A percentile compares a stretch with the other conserved stretches of the same genome.
Conservation (phyloP, 768 basidiomycete species). For the Suillus paluster region DNA sequence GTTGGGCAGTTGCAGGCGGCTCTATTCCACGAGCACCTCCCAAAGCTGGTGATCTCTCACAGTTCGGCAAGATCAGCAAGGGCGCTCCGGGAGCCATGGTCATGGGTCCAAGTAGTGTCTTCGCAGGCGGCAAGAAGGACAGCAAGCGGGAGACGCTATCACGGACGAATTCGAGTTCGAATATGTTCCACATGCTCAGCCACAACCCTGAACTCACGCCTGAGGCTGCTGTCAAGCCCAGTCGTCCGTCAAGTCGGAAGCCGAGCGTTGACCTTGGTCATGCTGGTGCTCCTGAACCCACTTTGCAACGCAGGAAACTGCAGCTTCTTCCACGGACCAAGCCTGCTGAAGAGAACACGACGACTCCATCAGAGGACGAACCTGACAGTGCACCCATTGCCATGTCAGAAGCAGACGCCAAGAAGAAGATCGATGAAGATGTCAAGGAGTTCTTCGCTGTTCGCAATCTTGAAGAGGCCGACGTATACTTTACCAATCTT, state of each 20-base stretch:
- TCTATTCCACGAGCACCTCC: constrained; percentile 58
- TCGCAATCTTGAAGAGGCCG: constrained; percentile 86
- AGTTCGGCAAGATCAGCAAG: constrained; percentile 87
- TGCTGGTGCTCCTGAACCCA: constrained; percentile 49
- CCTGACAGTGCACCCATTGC: constrained; percentile 28
- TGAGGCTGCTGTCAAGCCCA: constrained; percentile 60
- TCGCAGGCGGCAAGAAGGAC: constrained; percentile 69
- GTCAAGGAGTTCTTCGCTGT: constrained; percentile 86
- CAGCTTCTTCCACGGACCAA: constrained; percentile 79
- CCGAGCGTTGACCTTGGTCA: constrained; percentile 54
- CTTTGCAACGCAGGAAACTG: constrained; percentile 67
- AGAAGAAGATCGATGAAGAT: constrained; percentile 81
- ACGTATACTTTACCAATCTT: constrained; percentile 80
- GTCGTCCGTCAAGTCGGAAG: constrained; percentile 53
- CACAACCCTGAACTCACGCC: constrained; percentile 59
- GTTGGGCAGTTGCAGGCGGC: constrained; percentile 81
- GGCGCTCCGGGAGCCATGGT: constrained; percentile 57
- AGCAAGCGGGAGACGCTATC: constrained; percentile 76
- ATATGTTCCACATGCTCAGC: constrained; percentile 89
- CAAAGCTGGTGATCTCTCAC: constrained; percentile 85
- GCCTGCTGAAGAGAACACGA: constrained; percentile 52
- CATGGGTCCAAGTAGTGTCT: constrained; percentile 88
- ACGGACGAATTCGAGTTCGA: constrained; percentile 76
- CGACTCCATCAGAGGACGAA: constrained; percentile 54
- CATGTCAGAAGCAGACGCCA: constrained; percentile 70